Evolutionary conservation across 2,329 filamentous ascomycete genomes (phyloP).

Genomic region (Claviceps arundinis): DNA sequence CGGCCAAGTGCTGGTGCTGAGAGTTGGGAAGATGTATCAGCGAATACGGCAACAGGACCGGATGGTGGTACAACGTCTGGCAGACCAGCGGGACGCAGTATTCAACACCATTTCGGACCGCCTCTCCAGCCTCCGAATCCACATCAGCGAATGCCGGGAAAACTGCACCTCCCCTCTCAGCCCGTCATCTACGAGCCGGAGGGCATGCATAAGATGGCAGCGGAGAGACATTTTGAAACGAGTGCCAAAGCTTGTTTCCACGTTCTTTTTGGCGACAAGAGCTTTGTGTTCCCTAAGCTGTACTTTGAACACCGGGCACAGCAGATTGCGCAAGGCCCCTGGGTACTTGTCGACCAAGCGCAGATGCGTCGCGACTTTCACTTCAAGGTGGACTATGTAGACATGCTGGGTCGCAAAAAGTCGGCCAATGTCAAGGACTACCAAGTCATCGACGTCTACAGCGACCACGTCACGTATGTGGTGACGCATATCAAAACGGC

Average conservation of each 20-base stretch:
- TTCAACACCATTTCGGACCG: constrained; percentile 20
- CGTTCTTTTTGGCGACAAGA: constrained; percentile 92
- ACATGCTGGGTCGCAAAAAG: constrained; percentile 49
- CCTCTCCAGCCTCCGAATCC: constrained; percentile 21
- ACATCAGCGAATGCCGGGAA: constrained; percentile 35
- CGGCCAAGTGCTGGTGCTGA: constrained; percentile 60
- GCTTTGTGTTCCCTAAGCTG: constrained; percentile 81
- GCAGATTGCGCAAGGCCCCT: constrained; percentile 75
- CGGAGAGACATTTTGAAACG: constrained; percentile 76
- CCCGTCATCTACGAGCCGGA: constrained; percentile 75
- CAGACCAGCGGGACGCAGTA: constrained; percentile 18
- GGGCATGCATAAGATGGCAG: constrained; percentile 61
- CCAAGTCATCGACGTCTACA: constrained; percentile 74
- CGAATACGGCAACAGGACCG: constrained; percentile 38
- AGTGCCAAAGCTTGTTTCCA: constrained; percentile 93
- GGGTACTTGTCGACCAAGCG: constrained; percentile 57
- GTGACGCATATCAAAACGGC: constrained; percentile 48
- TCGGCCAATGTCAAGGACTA: constrained; percentile 59
- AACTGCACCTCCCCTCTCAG: constrained; percentile 69
- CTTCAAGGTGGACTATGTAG: constrained; percentile 58
- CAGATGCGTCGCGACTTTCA: constrained; percentile 66
- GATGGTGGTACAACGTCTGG: constrained; percentile 35
- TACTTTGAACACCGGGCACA: constrained; percentile 72
- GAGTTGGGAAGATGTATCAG: constrained; percentile 78
- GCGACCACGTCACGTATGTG: constrained; percentile 59